Conservation (phyloP, 1,139 yeast species). For the Candida gigantensis region DNA sequence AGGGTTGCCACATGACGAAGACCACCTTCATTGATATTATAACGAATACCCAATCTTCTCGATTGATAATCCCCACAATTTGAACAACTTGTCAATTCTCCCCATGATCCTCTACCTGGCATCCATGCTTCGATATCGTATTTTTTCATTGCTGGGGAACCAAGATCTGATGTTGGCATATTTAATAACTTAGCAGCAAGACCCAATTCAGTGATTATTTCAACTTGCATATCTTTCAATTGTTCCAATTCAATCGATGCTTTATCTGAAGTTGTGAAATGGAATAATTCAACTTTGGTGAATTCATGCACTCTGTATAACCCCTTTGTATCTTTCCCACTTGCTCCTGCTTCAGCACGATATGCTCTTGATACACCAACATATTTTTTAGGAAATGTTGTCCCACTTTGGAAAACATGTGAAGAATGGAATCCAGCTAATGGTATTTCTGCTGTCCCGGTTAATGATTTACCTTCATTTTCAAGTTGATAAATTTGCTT, state of each 20-base stretch:
- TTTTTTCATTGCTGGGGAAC: conserved; percentile 90
- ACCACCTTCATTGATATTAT: conserved; percentile 18
- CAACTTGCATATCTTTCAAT: conserved; percentile 64
- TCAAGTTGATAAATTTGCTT: conserved; percentile 75
- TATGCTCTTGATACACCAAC: conserved; percentile 88
- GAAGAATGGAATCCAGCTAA: conserved; percentile 68
- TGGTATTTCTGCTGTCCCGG: conserved; percentile 97
- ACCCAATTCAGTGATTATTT: conserved; percentile 66
- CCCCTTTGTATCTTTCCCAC: conserved; percentile 92
- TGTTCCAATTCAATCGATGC: conserved; percentile 59
- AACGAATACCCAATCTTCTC: conserved; percentile 73
- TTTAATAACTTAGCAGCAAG: conserved; percentile 77
- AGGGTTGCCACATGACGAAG: conserved; percentile 69
- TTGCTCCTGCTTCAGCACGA: conserved; percentile 96
- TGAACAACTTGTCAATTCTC: conserved; percentile 88
- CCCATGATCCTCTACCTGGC: conserved; percentile 96
- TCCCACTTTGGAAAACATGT: conserved; percentile 21
- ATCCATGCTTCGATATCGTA: conserved; percentile 97
- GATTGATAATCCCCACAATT: conserved; percentile 93
- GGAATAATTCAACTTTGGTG: conserved; percentile 92
- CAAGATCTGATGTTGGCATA: conserved; percentile 90
- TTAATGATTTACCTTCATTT: conserved; percentile 59
- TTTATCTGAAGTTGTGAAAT: conserved; percentile 57
- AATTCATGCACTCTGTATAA: conserved; percentile 95
- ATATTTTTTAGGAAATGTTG: conserved; percentile 52